Percentiles rank a stretch among this genome's conserved stretches.
Evolutionary conservation across 1,139 yeast species (phyloP).

Genomic region (Wickerhamomyces sp.): DNA sequence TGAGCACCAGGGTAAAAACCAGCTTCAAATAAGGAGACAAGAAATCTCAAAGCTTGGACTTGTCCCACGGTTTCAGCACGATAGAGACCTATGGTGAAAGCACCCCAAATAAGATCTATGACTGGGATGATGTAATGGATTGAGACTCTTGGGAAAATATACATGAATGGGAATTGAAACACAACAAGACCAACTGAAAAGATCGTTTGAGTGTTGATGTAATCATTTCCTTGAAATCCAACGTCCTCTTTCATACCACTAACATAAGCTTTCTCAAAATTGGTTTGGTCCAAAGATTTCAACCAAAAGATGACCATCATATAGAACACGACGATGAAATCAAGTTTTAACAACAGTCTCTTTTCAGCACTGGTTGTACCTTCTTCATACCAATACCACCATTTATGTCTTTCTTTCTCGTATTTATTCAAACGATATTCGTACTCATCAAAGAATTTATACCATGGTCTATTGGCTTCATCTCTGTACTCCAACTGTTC

Average conservation of each 20-base stretch:
- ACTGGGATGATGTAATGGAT: constrained; percentile 48
- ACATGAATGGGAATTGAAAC: constrained; percentile 47
- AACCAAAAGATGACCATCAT: constrained; percentile 67
- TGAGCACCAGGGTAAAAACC: constrained; percentile 63
- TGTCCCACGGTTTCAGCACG: constrained; percentile 42
- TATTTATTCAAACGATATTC: constrained; percentile 52
- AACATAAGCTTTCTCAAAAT: constrained; percentile 58
- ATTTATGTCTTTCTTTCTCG: constrained; percentile 51
- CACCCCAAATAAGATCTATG: constrained; percentile 62
- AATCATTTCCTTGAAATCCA: constrained; percentile 58
- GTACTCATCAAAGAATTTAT: constrained; percentile 56
- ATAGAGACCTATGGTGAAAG: constrained; percentile 53
- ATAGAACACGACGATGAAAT: constrained; percentile 52
- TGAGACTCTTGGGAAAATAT: constrained; percentile 41
- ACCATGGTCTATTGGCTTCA: constrained; percentile 60
- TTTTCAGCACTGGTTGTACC: constrained; percentile 50
- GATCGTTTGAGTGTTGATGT: constrained; percentile 53
- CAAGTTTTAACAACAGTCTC: constrained; percentile 53
- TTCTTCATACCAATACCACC: constrained; percentile 64
- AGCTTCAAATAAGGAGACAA: constrained; percentile 60
- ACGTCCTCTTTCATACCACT: constrained; percentile 55
- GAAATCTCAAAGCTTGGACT: constrained; percentile 52
- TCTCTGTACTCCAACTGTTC: constrained; percentile 27
- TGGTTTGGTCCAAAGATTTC: constrained; percentile 57
- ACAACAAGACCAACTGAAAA: constrained; percentile 54